Conservation (phyloP, 1,284 basidiomycete species). For the Ceratobasidium sp. region DNA sequence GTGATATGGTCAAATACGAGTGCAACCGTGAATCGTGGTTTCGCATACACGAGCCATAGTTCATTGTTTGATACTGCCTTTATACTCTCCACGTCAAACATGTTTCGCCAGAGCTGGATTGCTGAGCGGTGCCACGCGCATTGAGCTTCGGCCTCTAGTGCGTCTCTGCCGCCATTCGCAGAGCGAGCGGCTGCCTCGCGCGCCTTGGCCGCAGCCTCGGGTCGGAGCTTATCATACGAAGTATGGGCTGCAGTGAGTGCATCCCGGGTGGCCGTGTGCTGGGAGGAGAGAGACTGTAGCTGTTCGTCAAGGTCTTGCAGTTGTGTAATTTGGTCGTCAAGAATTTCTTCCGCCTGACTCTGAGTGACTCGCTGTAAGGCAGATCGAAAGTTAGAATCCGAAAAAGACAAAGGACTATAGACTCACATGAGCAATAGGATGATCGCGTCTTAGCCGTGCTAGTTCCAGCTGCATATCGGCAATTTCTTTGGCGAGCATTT, state of each 20-base stretch:
- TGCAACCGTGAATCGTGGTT: conserved; percentile 37
- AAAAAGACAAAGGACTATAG: neutral
- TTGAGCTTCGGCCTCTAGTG: conserved; percentile 31
- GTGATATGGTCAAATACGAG: conserved; percentile 41
- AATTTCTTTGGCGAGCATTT: conserved; percentile 36
- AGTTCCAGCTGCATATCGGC: conserved; percentile 40
- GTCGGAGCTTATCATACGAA: conserved; percentile 35
- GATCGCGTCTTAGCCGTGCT: conserved; percentile 25
- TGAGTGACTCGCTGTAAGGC: conserved; percentile 22
- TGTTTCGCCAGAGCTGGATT: conserved; percentile 32
- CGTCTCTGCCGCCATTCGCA: conserved; percentile 25
- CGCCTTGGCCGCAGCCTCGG: conserved; percentile 36
- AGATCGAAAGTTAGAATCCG: neutral
- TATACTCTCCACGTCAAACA: conserved; percentile 40
- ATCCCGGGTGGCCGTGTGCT: conserved; percentile 28
- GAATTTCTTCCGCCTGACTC: conserved; percentile 35
- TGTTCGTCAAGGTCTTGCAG: conserved; percentile 33
- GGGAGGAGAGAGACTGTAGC: conserved; percentile 27
- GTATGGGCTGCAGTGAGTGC: conserved; percentile 30
- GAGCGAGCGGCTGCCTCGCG: conserved; percentile 27
- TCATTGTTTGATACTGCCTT: conserved; percentile 40
- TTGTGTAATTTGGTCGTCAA: conserved; percentile 30
- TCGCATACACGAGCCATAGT: conserved; percentile 34
- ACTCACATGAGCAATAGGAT: conserved; percentile 36
- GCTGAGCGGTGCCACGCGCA: conserved; percentile 41